A percentile compares a stretch with the other conserved stretches of the same genome.
These are phyloP conservation scores for Botryotinia convoluta DNA, from an alignment of 2,329 filamentous ascomycete genomes.

Conservation along the genomic window DNA sequence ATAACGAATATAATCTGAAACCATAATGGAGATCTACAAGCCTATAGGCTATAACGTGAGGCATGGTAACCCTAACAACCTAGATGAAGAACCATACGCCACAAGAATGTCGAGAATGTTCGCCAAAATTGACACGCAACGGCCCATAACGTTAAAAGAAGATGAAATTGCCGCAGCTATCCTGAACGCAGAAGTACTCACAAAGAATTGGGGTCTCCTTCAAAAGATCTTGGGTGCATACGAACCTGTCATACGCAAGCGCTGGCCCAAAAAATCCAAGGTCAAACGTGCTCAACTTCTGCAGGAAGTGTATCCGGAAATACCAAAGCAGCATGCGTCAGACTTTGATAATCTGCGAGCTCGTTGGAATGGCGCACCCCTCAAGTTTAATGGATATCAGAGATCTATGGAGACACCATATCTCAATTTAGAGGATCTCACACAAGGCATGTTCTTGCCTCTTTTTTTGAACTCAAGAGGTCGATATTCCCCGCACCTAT, in stretches of 20 bases:
- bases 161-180: background rate
- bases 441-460: background rate
- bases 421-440: background rate
- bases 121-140: background rate
- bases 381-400: background rate
- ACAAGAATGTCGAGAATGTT: background rate
- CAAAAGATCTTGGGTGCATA: background rate
- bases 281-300: background rate
- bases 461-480: background rate
- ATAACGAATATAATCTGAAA: background rate
- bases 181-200: background rate
- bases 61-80: fast-evolving
- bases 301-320: background rate
- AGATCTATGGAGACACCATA: background rate
- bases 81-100: no score
- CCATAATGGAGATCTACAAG: background rate
- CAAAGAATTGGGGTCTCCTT: background rate
- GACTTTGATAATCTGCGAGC: background rate
- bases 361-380: background rate
- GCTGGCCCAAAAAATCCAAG: background rate
- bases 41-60: background rate
- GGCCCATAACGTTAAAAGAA: background rate
- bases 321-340: background rate
- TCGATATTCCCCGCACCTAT: background rate
- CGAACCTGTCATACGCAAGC: background rate